These are phyloP conservation scores for Dimocarpus longan DNA, from an alignment of 345 rosid genomes.

Conservation along the genomic window DNA sequence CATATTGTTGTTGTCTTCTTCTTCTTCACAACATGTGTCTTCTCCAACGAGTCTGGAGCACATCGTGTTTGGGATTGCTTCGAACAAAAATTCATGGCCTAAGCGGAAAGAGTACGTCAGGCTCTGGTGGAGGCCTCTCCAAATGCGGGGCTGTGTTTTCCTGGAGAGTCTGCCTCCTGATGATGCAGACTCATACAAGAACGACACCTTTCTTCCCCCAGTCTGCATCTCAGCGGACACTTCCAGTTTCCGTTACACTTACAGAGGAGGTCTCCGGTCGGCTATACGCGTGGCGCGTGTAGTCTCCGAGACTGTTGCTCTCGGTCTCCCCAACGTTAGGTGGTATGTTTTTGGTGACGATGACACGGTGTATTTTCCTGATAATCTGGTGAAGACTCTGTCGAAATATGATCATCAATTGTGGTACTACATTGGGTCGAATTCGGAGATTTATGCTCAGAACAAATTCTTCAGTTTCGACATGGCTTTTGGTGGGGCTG, in stretches of 20 bases:
- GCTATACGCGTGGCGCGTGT: slow-evolving; percentile 78
- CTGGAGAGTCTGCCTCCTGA: slow-evolving; percentile 43
- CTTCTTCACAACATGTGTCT: slow-evolving; percentile 26
- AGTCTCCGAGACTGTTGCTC: slow-evolving; percentile 62
- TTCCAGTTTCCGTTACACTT: slow-evolving; percentile 69
- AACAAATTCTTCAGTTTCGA: slow-evolving; percentile 56
- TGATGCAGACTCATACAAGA: slow-evolving; percentile 16
- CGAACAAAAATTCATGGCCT: slow-evolving; percentile 57
- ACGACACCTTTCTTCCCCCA: slow-evolving; percentile 52
- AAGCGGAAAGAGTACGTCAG: slow-evolving; percentile 57
- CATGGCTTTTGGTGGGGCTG: slow-evolving; percentile 87
- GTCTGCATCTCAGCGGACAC: slow-evolving; percentile 70
- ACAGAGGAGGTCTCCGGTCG: slow-evolving; percentile 54
- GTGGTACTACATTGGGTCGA: slow-evolving; percentile 80
- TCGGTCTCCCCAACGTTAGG: slow-evolving; percentile 53
- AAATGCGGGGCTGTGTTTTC: slow-evolving; percentile 79
- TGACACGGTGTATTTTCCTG: slow-evolving; percentile 68
- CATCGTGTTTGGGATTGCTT: slow-evolving; percentile 71
- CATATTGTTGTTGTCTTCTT: slow-evolving; percentile 18
- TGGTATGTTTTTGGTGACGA: slow-evolving; percentile 94
- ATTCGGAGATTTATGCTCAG: slow-evolving; percentile 67
- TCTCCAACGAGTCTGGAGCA: slow-evolving; percentile 49
- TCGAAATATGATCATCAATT: slow-evolving; percentile 74
- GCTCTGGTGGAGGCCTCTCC: slow-evolving; percentile 71
- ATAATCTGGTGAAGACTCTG: slow-evolving; percentile 70